Conservation (phyloP, 306 rosid species). For the Gleditsia sinensis region DNA sequence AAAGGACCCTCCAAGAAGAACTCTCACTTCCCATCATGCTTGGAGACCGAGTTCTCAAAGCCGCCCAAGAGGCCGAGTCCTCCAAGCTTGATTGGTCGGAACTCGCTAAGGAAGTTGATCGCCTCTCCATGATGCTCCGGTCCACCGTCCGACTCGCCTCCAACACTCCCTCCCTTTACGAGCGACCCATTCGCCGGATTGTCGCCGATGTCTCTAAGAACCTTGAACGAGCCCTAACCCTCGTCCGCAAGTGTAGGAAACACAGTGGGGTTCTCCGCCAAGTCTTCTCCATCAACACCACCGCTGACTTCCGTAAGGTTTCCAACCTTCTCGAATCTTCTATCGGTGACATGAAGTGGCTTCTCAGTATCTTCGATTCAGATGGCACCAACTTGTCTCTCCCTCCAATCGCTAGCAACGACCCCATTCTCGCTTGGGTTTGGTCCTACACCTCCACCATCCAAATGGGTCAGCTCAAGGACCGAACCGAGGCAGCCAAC, state of each 20-base stretch:
- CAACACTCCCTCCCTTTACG: constrained; percentile 61
- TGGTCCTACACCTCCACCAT: constrained; percentile 68
- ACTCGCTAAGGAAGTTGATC: constrained; percentile 59
- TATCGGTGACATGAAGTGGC: constrained; percentile 77
- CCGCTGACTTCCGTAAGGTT: constrained; percentile 69
- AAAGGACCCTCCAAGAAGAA: constrained; percentile 58
- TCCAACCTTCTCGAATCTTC: constrained; percentile 66
- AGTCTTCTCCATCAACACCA: constrained; percentile 66
- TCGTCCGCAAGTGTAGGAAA: constrained; percentile 62
- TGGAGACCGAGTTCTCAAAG: constrained; percentile 65
- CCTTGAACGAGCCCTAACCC: constrained; percentile 60
- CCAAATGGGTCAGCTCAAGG: constrained; percentile 74
- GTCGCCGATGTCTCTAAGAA: constrained; percentile 59
- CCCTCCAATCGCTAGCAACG: constrained; percentile 79
- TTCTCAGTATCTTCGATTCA: constrained; percentile 61
- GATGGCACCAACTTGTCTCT: constrained; percentile 59
- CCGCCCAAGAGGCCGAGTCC: constrained; percentile 72
- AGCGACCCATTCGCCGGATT: constrained; percentile 73
- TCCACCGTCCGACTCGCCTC: constrained; percentile 54
- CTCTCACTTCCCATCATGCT: constrained; percentile 61
- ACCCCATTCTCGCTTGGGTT: constrained; percentile 84
- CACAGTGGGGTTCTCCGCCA: constrained; percentile 73
- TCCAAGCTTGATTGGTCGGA: constrained; percentile 60
- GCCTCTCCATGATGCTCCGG: constrained; percentile 65
- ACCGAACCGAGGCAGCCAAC: constrained; percentile 69